phyloP scores from a whole-genome alignment of 805 yeast genomes.

The Metschnikowia shivogae region DNA sequence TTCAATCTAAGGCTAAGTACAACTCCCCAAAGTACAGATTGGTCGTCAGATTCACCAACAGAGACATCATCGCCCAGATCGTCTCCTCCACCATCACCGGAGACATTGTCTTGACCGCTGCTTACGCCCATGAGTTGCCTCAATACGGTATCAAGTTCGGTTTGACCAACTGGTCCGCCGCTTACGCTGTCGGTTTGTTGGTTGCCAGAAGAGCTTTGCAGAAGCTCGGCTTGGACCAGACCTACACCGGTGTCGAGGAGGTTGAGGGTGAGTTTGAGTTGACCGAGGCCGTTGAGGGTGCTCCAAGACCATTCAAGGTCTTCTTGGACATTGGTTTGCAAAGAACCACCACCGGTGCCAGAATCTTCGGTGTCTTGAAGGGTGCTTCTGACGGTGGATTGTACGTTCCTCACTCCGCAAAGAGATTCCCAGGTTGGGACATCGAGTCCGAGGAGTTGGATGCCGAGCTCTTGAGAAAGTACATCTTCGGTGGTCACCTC shows the following conservation, averaged over 20 bases:
- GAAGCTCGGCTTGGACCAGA: constrained; percentile 97
- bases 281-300: constrained; percentile 99
- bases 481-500: constrained; percentile 99
- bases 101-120: constrained; percentile 93
- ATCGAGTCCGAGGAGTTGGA: constrained; percentile 97
- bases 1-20: constrained; percentile 99
- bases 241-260: constrained; percentile 98
- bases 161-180: constrained; percentile 99
- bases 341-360: constrained; percentile 99
- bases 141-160: constrained; percentile 96
- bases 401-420: constrained; percentile 98
- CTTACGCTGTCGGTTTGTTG: constrained; percentile 97
- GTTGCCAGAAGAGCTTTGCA: constrained; percentile 98
- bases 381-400: constrained; percentile 99
- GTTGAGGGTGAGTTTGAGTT: constrained; percentile 98
- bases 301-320: constrained; percentile 99
- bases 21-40: constrained; percentile 99
- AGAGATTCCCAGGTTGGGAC: constrained; percentile 99
- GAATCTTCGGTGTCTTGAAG: constrained; percentile 98
- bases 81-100: constrained; percentile 96
- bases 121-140: constrained; percentile 99
- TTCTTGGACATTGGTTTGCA: constrained; percentile 98
- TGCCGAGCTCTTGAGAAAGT: constrained; percentile 94
- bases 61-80: constrained; percentile 97
- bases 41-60: constrained; percentile 99